Conservation (phyloP, 2,329 filamentous ascomycete species). For the Orbilia javanica region DNA sequence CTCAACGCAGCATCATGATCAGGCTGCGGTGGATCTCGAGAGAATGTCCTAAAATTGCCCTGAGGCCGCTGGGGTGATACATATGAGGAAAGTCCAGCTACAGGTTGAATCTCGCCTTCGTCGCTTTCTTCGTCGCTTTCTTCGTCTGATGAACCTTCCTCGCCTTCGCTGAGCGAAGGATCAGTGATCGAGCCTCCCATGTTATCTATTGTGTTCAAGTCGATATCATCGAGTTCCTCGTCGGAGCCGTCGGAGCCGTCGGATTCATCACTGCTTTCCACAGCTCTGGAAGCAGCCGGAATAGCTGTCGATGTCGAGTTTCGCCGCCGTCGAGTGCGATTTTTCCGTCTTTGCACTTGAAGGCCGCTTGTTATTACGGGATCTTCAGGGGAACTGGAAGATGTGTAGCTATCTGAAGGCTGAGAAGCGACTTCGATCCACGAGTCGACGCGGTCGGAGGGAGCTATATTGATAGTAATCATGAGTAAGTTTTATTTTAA, state of each 20-base stretch:
- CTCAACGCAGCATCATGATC: conserved; percentile 94
- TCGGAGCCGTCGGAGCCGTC: conserved; percentile 46
- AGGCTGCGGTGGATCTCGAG: conserved; percentile 71
- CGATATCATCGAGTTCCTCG: conserved; percentile 56
- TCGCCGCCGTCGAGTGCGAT: conserved; percentile 36
- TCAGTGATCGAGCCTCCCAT: conserved; percentile 57
- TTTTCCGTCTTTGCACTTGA: conserved; percentile 56
- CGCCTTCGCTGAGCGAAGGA: conserved; percentile 50
- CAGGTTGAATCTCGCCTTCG: conserved; percentile 47
- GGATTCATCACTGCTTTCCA: conserved; percentile 53
- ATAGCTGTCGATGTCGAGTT: conserved; percentile 54
- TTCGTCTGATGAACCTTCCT: conserved; percentile 45
- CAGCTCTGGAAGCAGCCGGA: conserved; percentile 34
- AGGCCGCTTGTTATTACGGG: conserved; percentile 86
- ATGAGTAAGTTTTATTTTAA: conserved; percentile 44
- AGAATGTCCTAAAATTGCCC: conserved; percentile 54
- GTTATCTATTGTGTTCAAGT: conserved; percentile 45
- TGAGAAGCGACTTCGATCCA: conserved; percentile 96
- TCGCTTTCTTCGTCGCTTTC: conserved; percentile 45
- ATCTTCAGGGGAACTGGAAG: conserved; percentile 81
- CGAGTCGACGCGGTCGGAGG: conserved; percentile 72
- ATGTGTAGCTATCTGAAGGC: conserved; percentile 72
- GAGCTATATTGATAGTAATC: conserved; percentile 55
- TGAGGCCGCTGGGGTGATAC: conserved; percentile 42
- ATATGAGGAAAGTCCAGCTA: conserved; percentile 42